Evolutionary conservation across 768 basidiomycete species (phyloP).

Genomic region (Hygrocybe coccinea): DNA sequence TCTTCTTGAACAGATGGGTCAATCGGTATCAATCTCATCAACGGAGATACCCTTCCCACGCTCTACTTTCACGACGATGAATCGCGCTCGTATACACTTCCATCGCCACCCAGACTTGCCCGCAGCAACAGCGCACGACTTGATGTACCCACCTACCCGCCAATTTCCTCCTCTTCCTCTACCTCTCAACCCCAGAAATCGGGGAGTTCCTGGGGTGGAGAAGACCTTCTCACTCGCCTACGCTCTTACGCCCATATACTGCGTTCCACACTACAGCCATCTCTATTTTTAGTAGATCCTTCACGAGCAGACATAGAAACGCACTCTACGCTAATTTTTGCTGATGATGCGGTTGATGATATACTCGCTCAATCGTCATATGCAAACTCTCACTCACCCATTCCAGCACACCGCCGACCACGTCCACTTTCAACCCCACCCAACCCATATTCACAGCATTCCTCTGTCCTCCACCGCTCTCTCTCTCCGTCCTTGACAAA

Average conservation of each 20-base stretch:
- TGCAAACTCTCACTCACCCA: conserved; percentile 70
- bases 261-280: conserved; percentile 79
- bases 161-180: conserved; percentile 42
- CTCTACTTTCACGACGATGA: conserved; percentile 98
- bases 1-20: conserved; percentile 62
- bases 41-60: conserved; percentile 79
- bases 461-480: conserved; percentile 79
- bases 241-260: conserved; percentile 75
- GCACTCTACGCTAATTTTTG: conserved; percentile 79
- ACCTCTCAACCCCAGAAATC: conserved; percentile 40
- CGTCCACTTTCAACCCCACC: conserved; percentile 49
- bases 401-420: conserved; percentile 79
- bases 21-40: conserved; percentile 83
- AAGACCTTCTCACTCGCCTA: conserved; percentile 75
- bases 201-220: conserved; percentile 76
- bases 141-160: conserved; percentile 55
- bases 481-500: conserved; percentile 52
- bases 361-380: conserved; percentile 78
- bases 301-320: conserved; percentile 88
- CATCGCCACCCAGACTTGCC: conserved; percentile 45
- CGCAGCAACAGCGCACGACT: conserved; percentile 24
- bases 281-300: conserved; percentile 88
- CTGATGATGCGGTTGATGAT: conserved; percentile 83
- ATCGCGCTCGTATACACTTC: conserved; percentile 68
- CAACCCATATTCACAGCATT: conserved; percentile 59